Evolutionary conservation across 306 rosid species (phyloP).

Genomic region (Dryas octopetala): DNA sequence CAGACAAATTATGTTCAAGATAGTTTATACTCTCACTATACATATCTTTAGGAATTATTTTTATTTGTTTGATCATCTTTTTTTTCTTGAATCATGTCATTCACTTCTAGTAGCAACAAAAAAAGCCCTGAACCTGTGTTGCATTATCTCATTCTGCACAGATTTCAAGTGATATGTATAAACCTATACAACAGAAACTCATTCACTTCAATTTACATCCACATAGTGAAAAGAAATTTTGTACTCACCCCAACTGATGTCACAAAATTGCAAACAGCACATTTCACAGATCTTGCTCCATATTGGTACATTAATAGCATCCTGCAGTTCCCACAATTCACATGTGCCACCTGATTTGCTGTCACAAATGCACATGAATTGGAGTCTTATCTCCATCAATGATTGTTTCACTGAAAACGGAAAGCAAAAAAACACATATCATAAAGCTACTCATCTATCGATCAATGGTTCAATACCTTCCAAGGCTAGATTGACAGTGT

Average conservation of each 20-base stretch:
- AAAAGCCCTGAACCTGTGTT: background rate
- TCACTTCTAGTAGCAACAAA: background rate
- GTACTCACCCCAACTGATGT: conserved; percentile 89
- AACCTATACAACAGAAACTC: background rate
- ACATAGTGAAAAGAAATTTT: conserved; percentile 7
- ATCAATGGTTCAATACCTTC: conserved; percentile 61
- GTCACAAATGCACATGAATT: conserved; percentile 31
- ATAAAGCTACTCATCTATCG: background rate
- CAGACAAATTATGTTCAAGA: too few species aligned
- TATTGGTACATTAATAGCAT: conserved; percentile 93
- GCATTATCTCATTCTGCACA: background rate
- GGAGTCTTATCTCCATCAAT: conserved; percentile 18
- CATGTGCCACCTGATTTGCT: conserved; percentile 99
- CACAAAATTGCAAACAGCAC: conserved; percentile 98
- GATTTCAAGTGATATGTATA: background rate
- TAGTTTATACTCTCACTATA: too few species aligned
- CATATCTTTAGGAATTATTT: too few species aligned
- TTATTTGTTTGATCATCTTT: too few species aligned
- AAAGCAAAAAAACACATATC: background rate
- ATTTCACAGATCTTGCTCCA: conserved; percentile 94
- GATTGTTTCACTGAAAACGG: background rate
- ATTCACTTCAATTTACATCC: background rate
- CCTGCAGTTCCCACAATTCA: conserved; percentile 91
- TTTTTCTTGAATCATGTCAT: background rate
- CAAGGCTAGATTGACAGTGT: conserved; percentile 91